A percentile compares a stretch with the other conserved stretches of the same genome.
These are phyloP conservation scores for Inonotus hispidus DNA, from an alignment of 1,284 basidiomycete species.

Conservation along the genomic window DNA sequence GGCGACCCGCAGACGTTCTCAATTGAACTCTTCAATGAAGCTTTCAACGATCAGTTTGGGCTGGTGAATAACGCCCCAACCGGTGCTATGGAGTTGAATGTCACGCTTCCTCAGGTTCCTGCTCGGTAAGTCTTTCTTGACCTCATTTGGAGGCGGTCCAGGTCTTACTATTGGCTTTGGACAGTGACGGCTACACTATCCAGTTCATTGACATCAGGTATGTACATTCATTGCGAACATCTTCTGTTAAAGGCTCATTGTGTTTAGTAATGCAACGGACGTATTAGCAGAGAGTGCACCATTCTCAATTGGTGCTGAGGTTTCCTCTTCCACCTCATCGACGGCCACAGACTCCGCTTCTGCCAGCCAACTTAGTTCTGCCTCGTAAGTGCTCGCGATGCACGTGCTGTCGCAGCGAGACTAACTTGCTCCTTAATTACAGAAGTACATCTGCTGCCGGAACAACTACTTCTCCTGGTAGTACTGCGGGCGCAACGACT, in stretches of 20 bases:
- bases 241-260: neutral
- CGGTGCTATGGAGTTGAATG: slow-evolving; percentile 28
- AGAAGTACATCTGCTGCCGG: slow-evolving; percentile 3
- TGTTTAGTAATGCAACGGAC: slow-evolving; percentile 40
- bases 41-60: slow-evolving; percentile 50
- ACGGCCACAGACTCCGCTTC: slow-evolving; percentile 16
- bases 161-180: neutral
- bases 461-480: slow-evolving; percentile 8
- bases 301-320: slow-evolving; percentile 38
- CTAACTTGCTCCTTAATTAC: neutral
- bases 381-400: neutral
- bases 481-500: slow-evolving; percentile 21
- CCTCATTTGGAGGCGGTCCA: neutral
- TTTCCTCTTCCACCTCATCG: slow-evolving; percentile 21
- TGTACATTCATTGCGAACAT: slow-evolving; percentile 19
- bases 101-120: slow-evolving; percentile 49
- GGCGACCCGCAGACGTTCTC: slow-evolving; percentile 39
- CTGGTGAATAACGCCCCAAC: slow-evolving; percentile 55
- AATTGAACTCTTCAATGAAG: slow-evolving; percentile 40
- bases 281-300: slow-evolving; percentile 37
- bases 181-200: slow-evolving; percentile 44
- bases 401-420: too few species aligned
- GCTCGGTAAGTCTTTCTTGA: slow-evolving; percentile 36
- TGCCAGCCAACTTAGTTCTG: neutral
- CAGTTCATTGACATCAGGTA: slow-evolving; percentile 43